A percentile compares a stretch with the other conserved stretches of the same genome.
Conservation (phyloP, 1,284 basidiomycete species). For the Bondarzewia mesenterica region DNA sequence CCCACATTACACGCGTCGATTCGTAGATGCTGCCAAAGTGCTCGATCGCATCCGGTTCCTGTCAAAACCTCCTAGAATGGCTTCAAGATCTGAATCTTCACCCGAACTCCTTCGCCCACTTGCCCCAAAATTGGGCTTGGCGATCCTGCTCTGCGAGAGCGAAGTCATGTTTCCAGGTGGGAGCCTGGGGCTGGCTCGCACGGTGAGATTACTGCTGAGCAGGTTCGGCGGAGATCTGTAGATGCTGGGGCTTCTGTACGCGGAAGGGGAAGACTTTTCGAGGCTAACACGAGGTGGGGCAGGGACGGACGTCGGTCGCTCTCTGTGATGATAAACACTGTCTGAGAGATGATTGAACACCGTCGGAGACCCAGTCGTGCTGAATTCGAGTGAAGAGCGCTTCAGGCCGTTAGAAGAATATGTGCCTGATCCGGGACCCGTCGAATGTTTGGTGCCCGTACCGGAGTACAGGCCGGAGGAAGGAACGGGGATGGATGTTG, state of each 20-base stretch:
- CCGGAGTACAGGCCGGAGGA: conserved; percentile 38
- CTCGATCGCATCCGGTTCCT: too few relatives aligned
- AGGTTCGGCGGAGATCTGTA: conserved; percentile 34
- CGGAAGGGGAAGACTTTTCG: conserved; percentile 17
- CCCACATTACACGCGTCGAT: background rate
- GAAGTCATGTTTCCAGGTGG: conserved; percentile 27
- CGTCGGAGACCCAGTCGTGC: conserved; percentile 13
- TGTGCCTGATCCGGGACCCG: conserved; percentile 13
- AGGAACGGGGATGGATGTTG: conserved; percentile 65
- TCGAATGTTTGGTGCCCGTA: conserved; percentile 40
- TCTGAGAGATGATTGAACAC: conserved; percentile 17
- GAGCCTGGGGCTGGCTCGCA: conserved; percentile 36
- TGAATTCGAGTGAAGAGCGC: conserved; percentile 51
- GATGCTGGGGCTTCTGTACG: conserved; percentile 10
- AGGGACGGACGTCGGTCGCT: conserved; percentile 30
- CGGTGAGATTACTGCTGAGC: conserved; percentile 40
- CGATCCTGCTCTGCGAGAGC: conserved; percentile 56
- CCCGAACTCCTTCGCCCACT: conserved; percentile 42
- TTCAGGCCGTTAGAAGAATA: conserved; percentile 34
- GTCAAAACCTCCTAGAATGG: conserved; percentile 11
- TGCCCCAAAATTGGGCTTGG: conserved; percentile 38
- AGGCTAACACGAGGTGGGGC: conserved; percentile 24
- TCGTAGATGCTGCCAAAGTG: background rate
- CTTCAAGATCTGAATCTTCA: conserved; percentile 17
- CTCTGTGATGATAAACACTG: conserved; percentile 21